phyloP scores from a whole-genome alignment of 352 stramenopile genomes.

The Globisporangium orthogonon region DNA sequence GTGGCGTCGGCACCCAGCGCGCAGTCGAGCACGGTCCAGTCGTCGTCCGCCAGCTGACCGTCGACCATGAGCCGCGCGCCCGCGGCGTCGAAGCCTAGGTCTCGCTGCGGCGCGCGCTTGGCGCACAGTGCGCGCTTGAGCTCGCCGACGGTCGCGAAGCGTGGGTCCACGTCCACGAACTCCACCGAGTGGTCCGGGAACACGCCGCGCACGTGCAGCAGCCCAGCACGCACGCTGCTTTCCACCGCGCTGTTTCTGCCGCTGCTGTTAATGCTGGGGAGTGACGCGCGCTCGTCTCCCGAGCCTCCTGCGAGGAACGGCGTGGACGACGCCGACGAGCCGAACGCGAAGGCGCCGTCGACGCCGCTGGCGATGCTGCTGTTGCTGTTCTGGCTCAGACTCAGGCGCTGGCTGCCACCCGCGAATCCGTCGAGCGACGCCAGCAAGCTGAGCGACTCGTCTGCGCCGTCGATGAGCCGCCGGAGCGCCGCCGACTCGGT shows the following conservation, averaged over 20 bases:
- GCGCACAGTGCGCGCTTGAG: slow-evolving; percentile 58
- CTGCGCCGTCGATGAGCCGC: slow-evolving; percentile 71
- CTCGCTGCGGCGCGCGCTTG: slow-evolving; percentile 33
- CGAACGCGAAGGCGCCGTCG: slow-evolving; percentile 33
- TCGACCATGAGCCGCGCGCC: slow-evolving; percentile 74
- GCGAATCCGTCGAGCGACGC: slow-evolving; percentile 38
- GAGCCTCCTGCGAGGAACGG: slow-evolving; percentile 5
- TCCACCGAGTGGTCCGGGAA: slow-evolving; percentile 80
- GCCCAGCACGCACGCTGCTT: slow-evolving; percentile 37
- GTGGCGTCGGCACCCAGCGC: slow-evolving; percentile 61
- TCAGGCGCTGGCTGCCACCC: not conserved
- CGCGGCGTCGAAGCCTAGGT: slow-evolving; percentile 33
- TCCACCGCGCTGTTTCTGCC: slow-evolving; percentile 17
- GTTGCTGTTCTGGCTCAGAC: not conserved
- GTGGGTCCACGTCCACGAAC: slow-evolving; percentile 73
- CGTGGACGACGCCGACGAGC: slow-evolving; percentile 11
- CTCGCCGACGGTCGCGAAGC: slow-evolving; percentile 62
- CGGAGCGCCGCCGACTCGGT: slow-evolving; percentile 40
- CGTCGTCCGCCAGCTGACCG: slow-evolving; percentile 63
- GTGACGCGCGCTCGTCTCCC: slow-evolving; percentile 10
- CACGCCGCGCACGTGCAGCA: slow-evolving; percentile 76
- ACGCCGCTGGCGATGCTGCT: slow-evolving; percentile 4
- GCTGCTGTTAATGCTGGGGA: not conserved
- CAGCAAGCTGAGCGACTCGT: slow-evolving; percentile 61
- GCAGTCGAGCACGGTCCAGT: slow-evolving; percentile 80